Percentiles rank a stretch among this genome's conserved stretches.
Conservation (phyloP, 2,329 filamentous ascomycete species). For the Coleophoma cylindrospora region DNA sequence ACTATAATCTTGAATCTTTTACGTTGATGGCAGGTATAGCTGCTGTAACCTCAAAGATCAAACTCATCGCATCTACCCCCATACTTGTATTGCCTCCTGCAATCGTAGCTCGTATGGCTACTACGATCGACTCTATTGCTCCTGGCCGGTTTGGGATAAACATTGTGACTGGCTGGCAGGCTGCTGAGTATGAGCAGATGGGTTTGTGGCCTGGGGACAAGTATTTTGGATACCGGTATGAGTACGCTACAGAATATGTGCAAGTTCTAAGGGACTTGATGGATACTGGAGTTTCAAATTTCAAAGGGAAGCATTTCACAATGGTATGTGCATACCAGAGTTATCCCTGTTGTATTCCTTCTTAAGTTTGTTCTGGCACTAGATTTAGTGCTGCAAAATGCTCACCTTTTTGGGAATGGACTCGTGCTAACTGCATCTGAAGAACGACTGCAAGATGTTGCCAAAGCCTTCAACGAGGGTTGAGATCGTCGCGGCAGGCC, state of each 20-base stretch:
- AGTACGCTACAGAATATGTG: slow-evolving; percentile 25
- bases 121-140: slow-evolving; percentile 22
- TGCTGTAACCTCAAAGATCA: slow-evolving; percentile 23
- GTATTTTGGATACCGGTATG: slow-evolving; percentile 23
- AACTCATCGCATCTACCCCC: slow-evolving; percentile 21
- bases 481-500: slow-evolving; percentile 22
- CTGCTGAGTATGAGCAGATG: slow-evolving; percentile 25
- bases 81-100: slow-evolving; percentile 23
- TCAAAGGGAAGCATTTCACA: slow-evolving; percentile 24
- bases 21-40: slow-evolving; percentile 25
- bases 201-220: slow-evolving; percentile 21
- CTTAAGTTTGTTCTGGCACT: too few species aligned
- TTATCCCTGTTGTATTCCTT: too few species aligned
- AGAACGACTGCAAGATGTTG: slow-evolving; percentile 24
- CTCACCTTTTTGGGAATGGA: too few species aligned
- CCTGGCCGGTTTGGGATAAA: slow-evolving; percentile 25
- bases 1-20: slow-evolving; percentile 24
- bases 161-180: slow-evolving; percentile 26
- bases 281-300: slow-evolving; percentile 18
- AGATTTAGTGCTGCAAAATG: too few species aligned
- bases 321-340: slow-evolving; percentile 4
- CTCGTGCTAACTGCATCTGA: too few species aligned
- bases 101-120: slow-evolving; percentile 22
- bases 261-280: slow-evolving; percentile 22
- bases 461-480: slow-evolving; percentile 5